These are phyloP conservation scores for Trapa bicornis DNA, from an alignment of 345 rosid species.

Conservation along the genomic window DNA sequence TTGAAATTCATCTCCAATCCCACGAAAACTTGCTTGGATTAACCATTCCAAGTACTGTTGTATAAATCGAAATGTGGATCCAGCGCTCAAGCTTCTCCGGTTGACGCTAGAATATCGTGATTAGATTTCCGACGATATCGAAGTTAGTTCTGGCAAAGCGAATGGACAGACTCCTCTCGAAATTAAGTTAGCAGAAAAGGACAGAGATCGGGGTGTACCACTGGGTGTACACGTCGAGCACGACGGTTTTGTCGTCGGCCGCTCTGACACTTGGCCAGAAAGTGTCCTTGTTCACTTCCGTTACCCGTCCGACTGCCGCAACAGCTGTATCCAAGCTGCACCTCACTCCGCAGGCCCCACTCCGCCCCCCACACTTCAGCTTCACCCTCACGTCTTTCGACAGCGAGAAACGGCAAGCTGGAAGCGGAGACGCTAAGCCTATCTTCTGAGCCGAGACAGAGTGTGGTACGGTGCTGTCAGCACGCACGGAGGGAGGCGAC, in stretches of 20 bases:
- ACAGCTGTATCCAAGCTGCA: constrained; percentile 54
- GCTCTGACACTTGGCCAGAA: constrained; percentile 80
- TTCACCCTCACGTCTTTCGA: not conserved
- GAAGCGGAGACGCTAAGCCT: constrained; percentile 1
- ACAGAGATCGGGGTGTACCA: constrained; percentile 24
- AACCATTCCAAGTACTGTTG: not conserved
- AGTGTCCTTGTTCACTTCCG: constrained; percentile 63
- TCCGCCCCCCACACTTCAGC: not conserved
- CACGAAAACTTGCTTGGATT: not conserved
- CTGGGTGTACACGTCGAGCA: constrained; percentile 84
- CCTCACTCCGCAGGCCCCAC: constrained; percentile 19
- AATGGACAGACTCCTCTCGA: not conserved
- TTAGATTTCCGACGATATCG: not conserved
- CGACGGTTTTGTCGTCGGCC: constrained; percentile 66
- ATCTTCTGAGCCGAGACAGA: constrained; percentile 1
- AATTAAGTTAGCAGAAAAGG: not conserved
- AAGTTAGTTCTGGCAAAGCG: too few relatives aligned
- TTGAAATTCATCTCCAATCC: not conserved
- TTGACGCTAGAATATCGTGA: too few relatives aligned
- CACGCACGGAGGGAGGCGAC: constrained; percentile 16
- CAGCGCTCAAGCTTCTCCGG: not conserved
- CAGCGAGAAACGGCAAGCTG: not conserved
- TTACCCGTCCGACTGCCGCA: constrained; percentile 54
- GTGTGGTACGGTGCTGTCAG: not conserved
- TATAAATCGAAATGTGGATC: not conserved